Conservation (phyloP, 208 protist genomes). For the Blastocrithidia nonstop region DNA sequence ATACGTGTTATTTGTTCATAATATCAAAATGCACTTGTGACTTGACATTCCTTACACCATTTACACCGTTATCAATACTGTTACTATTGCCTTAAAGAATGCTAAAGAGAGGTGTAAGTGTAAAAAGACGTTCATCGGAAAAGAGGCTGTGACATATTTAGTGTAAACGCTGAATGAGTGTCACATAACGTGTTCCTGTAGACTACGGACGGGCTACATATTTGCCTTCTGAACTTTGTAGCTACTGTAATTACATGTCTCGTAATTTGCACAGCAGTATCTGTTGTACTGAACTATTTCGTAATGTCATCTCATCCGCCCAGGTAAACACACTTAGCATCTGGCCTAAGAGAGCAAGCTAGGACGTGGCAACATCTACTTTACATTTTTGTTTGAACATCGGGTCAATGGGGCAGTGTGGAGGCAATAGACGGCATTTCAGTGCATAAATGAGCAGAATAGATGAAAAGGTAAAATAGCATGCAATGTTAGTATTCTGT, state of each 20-base stretch:
- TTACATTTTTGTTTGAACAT: constrained; percentile 51
- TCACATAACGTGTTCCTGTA: constrained; percentile 58
- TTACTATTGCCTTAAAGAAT: too few species aligned
- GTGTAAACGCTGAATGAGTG: constrained; percentile 45
- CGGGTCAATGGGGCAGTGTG: constrained; percentile 60
- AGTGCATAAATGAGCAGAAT: constrained; percentile 32
- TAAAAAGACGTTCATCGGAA: constrained; percentile 52
- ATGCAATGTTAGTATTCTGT: too few species aligned
- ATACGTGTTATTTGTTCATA: constrained; percentile 2
- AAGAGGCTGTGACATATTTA: constrained; percentile 43
- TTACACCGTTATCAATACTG: too few species aligned
- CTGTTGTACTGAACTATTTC: constrained; percentile 18
- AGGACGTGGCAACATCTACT: too few species aligned
- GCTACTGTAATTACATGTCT: constrained; percentile 15
- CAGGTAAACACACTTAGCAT: constrained; percentile 44
- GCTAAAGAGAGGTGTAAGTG: too few species aligned
- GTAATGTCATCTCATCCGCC: constrained; percentile 37
- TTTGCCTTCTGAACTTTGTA: constrained; percentile 15
- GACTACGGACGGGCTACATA: constrained; percentile 35
- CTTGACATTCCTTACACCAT: too few species aligned
- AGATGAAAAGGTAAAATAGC: constrained; percentile 17
- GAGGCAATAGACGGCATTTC: constrained; percentile 69
- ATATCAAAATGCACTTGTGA: neutral
- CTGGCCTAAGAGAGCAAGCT: too few species aligned
- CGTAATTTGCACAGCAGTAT: constrained; percentile 16